A percentile compares a stretch with the other conserved stretches of the same genome.
phyloP scores from a whole-genome alignment of 129 eudicot genomes.

The Flaveria robusta region DNA sequence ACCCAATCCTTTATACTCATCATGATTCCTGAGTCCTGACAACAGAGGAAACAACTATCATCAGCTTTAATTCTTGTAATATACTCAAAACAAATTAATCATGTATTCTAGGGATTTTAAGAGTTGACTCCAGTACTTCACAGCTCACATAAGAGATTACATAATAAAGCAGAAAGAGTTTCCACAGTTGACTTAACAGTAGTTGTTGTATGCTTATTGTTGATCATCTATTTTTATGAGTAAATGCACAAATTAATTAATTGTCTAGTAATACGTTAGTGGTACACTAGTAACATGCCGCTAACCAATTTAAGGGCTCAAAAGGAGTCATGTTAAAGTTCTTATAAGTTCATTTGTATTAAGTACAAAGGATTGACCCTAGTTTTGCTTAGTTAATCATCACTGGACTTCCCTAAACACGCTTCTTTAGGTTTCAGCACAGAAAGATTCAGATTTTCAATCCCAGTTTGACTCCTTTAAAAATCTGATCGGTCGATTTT shows the following conservation, averaged over 20 bases:
- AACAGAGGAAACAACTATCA: slow-evolving; percentile 18
- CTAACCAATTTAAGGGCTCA: background rate
- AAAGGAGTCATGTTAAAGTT: background rate
- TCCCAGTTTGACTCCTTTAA: background rate
- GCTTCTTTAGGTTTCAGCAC: slow-evolving; percentile 16
- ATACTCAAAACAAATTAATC: background rate
- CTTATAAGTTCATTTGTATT: background rate
- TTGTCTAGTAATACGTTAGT: background rate
- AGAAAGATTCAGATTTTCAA: slow-evolving; percentile 4
- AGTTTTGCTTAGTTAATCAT: background rate
- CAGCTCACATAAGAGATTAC: background rate
- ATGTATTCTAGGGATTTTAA: background rate
- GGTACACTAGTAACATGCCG: background rate
- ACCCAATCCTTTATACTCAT: slow-evolving; percentile 96
- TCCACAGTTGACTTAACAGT: background rate
- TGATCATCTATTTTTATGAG: background rate
- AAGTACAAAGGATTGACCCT: background rate
- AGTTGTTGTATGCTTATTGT: background rate
- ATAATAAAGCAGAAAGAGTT: background rate
- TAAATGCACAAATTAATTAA: background rate
- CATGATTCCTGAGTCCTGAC: slow-evolving; percentile 68
- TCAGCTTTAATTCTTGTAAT: slow-evolving; percentile 14
- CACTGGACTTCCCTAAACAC: slow-evolving; percentile 15
- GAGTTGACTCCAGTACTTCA: background rate
- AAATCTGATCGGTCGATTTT: no score